phyloP scores from a whole-genome alignment of 495 filamentous ascomycete species.

The Rhypophila decipiens region DNA sequence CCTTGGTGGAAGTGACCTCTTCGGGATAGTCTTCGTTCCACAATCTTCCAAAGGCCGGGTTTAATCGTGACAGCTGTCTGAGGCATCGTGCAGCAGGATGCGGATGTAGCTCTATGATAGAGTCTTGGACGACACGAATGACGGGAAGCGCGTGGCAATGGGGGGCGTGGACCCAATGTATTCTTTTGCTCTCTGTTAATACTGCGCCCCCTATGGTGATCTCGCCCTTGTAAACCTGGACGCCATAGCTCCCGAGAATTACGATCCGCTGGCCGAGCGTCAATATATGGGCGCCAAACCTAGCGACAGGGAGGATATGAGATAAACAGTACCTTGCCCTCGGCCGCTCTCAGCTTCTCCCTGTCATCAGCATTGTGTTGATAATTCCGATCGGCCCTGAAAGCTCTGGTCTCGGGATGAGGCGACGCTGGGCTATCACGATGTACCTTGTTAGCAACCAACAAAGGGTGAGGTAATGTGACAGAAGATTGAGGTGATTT shows the following conservation, averaged over 20 bases:
- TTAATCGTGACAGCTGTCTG: conserved; percentile 52
- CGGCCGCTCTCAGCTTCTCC: conserved; percentile 26
- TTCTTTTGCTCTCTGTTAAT: conserved; percentile 43
- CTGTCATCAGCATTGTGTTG: conserved; percentile 29
- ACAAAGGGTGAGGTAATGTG: background rate
- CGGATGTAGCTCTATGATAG: conserved; percentile 43
- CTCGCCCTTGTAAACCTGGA: conserved; percentile 54
- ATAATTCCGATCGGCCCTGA: conserved; percentile 37
- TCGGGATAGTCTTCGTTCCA: conserved; percentile 52
- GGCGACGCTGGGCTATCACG: background rate
- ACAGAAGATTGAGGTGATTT: too few species aligned
- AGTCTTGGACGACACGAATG: conserved; percentile 50
- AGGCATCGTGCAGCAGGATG: conserved; percentile 50
- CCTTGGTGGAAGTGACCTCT: background rate
- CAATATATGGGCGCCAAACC: too few species aligned
- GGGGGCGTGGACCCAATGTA: conserved; percentile 63
- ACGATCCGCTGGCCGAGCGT: conserved; percentile 50
- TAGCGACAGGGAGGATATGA: background rate
- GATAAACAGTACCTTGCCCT: conserved; percentile 38
- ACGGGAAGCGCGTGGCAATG: conserved; percentile 72
- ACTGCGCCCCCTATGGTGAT: conserved; percentile 64
- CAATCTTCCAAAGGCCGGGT: conserved; percentile 64
- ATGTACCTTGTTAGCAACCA: background rate
- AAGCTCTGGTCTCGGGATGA: conserved; percentile 17
- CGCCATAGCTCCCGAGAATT: conserved; percentile 66